phyloP scores from a whole-genome alignment of 495 filamentous ascomycete genomes.

The Xylona heveae region DNA sequence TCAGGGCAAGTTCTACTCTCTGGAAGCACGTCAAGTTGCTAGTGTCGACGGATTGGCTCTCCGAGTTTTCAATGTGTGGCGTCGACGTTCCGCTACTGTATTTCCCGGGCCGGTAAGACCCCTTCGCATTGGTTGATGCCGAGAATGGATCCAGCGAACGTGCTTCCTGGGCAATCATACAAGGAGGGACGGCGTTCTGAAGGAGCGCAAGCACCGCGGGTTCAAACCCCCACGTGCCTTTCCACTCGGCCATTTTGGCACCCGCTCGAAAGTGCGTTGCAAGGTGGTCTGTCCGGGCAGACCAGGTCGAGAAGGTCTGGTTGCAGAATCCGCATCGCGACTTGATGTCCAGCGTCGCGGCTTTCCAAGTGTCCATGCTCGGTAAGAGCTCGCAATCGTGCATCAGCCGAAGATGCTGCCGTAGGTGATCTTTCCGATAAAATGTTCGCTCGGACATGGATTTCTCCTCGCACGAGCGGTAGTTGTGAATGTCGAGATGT shows the following conservation, averaged over 20 bases:
- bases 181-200: slow-evolving; percentile 4
- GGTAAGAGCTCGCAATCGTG: slow-evolving; percentile 40
- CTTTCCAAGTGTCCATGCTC: slow-evolving; percentile 53
- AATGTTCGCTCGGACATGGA: slow-evolving; percentile 48
- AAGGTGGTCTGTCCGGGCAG: slow-evolving; percentile 36
- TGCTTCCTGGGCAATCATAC: slow-evolving; percentile 23
- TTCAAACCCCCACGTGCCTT: slow-evolving; percentile 54
- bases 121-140: slow-evolving; percentile 3
- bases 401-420: slow-evolving; percentile 62
- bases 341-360: slow-evolving; percentile 29
- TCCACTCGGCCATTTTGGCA: slow-evolving; percentile 46
- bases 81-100: neutral
- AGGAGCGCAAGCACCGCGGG: slow-evolving; percentile 26
- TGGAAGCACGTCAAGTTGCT: slow-evolving; percentile 12
- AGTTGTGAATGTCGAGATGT: slow-evolving; percentile 52
- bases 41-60: neutral
- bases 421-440: slow-evolving; percentile 65
- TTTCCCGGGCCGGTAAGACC: too few species aligned
- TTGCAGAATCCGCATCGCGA: slow-evolving; percentile 58
- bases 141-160: slow-evolving; percentile 18
- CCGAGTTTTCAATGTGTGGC: neutral
- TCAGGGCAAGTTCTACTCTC: slow-evolving; percentile 37
- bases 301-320: slow-evolving; percentile 37
- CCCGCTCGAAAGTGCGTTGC: slow-evolving; percentile 49
- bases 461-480: slow-evolving; percentile 42